A percentile compares a stretch with the other conserved stretches of the same genome.
These are phyloP conservation scores for Bocquillonia castaneifolia DNA, from an alignment of 441 rosid species.

Conservation along the genomic window DNA sequence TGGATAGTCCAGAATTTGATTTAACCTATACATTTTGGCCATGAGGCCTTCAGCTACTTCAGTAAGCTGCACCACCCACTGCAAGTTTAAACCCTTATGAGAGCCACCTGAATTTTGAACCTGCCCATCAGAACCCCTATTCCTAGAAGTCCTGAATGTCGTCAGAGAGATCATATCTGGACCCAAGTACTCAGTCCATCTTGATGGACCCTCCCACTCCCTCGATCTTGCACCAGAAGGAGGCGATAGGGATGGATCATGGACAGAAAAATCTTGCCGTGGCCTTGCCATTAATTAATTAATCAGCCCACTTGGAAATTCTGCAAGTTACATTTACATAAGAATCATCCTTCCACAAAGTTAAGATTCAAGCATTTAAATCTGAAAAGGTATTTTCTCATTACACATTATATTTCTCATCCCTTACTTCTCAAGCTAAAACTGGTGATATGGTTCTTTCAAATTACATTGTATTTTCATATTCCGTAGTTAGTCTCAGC, in stretches of 20 bases:
- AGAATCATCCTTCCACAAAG: neutral
- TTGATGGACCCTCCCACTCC: constrained; percentile 91
- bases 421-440: too few species aligned
- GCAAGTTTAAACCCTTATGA: constrained; percentile 83
- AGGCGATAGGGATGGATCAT: constrained; percentile 58
- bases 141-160: constrained; percentile 52
- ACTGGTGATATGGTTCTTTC: neutral
- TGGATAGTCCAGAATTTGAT: constrained; percentile 87
- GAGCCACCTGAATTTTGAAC: constrained; percentile 58
- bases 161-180: constrained; percentile 61
- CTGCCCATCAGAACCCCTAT: constrained; percentile 58
- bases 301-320: constrained; percentile 11
- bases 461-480: constrained; percentile 2
- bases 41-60: constrained; percentile 94
- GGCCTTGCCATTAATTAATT: constrained; percentile 57
- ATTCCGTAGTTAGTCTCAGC: neutral
- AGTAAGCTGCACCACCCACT: constrained; percentile 82
- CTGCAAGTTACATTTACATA: constrained; percentile 9
- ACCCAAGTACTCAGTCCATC: constrained; percentile 96
- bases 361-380: neutral
- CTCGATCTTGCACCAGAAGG: constrained; percentile 60
- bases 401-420: neutral
- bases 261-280: constrained; percentile 52
- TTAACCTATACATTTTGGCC: constrained; percentile 97
- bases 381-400: neutral